A percentile compares a stretch with the other conserved stretches of the same genome.
phyloP scores from a whole-genome alignment of 148 eudicot genomes.

The Drosera capensis region DNA sequence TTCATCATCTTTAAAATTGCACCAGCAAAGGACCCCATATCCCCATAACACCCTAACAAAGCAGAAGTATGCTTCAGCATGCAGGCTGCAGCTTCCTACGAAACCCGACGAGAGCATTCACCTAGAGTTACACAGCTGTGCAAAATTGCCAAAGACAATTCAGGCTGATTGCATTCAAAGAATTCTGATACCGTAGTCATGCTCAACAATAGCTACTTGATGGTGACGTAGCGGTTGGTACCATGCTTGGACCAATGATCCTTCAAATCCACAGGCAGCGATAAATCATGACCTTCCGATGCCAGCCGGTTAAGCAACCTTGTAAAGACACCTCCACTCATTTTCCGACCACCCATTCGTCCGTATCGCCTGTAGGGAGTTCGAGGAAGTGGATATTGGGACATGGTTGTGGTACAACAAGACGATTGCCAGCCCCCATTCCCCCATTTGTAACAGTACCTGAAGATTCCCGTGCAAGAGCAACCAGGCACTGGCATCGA shows the following conservation, averaged over 20 bases:
- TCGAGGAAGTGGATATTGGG: conserved; percentile 70
- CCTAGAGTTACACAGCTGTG: too few relatives aligned
- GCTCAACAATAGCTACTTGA: conserved; percentile 37
- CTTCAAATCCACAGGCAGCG: conserved; percentile 70
- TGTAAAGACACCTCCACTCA: conserved; percentile 90
- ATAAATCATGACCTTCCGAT: conserved; percentile 78
- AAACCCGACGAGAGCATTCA: too few relatives aligned
- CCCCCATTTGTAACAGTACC: conserved; percentile 98
- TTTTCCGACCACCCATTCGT: conserved; percentile 80
- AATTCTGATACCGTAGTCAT: too few relatives aligned
- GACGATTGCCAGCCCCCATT: conserved; percentile 98
- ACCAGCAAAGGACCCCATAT: too few relatives aligned
- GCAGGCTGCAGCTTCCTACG: too few relatives aligned
- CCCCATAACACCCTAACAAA: too few relatives aligned
- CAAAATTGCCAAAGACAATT: too few relatives aligned
- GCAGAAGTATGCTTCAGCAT: too few relatives aligned
- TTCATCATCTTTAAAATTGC: too few relatives aligned
- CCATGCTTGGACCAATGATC: conserved; percentile 97
- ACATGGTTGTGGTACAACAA: conserved; percentile 80
- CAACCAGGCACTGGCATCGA: conserved; percentile 86
- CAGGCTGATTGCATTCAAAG: too few relatives aligned
- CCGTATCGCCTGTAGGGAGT: conserved; percentile 79
- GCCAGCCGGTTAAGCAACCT: conserved; percentile 74
- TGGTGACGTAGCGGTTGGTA: conserved; percentile 90
- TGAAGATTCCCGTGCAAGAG: conserved; percentile 68